Evolutionary conservation across 768 basidiomycete genomes (phyloP).

Genomic region (Guyanaporus albipodus): DNA sequence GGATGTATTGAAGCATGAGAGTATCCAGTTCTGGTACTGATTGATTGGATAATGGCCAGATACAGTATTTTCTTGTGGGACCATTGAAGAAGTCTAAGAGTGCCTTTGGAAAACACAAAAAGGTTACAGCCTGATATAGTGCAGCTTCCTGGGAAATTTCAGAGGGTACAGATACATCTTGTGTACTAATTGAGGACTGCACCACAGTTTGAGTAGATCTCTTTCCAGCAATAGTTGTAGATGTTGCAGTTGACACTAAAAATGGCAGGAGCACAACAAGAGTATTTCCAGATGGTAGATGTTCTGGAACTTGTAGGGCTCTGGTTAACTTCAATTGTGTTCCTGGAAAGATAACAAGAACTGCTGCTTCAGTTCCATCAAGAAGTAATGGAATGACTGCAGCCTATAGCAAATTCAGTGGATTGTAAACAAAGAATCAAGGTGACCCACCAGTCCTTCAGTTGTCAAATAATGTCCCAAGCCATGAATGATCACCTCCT

Average conservation of each 20-base stretch:
- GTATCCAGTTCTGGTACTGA: constrained; percentile 41
- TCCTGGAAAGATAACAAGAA: constrained; percentile 54
- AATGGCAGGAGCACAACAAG: constrained; percentile 28
- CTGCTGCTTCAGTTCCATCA: constrained; percentile 45
- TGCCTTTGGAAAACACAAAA: constrained; percentile 46
- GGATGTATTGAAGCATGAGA: constrained; percentile 37
- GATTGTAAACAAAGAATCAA: not conserved
- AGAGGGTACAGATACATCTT: not conserved
- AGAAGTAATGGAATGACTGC: constrained; percentile 45
- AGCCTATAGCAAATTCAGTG: constrained; percentile 35
- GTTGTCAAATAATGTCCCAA: constrained; percentile 45
- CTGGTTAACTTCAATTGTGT: constrained; percentile 32
- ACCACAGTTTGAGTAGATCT: constrained; percentile 10
- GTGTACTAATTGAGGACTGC: not conserved
- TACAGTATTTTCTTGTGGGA: constrained; percentile 38
- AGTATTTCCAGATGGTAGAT: constrained; percentile 11
- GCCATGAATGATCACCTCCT: constrained; percentile 37
- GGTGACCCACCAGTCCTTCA: constrained; percentile 42
- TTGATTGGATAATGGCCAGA: constrained; percentile 42
- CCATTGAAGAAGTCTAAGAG: constrained; percentile 45
- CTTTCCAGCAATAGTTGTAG: constrained; percentile 13
- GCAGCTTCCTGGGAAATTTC: constrained; percentile 9
- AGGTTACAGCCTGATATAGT: constrained; percentile 23
- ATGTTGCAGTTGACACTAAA: constrained; percentile 13
- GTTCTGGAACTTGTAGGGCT: constrained; percentile 40